Evolutionary conservation across 2,329 filamentous ascomycete genomes (phyloP).

Genomic region (Trichoderma guizhouense): DNA sequence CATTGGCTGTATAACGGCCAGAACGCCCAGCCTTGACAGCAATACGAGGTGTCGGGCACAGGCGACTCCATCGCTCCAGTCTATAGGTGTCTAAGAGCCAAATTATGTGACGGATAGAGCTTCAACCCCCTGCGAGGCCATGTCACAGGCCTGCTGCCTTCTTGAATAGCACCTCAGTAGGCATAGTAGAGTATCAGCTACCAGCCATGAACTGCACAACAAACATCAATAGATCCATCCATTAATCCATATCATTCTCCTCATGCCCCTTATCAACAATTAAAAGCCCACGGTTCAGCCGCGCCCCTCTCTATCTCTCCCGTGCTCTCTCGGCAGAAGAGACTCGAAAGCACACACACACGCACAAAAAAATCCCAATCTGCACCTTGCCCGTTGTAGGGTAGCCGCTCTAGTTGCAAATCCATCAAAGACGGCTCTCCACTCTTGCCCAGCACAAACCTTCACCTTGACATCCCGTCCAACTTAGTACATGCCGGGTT

Average conservation of each 20-base stretch:
- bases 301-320: neutral
- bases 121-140: neutral
- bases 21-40: neutral
- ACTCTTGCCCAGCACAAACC: conserved; percentile 16
- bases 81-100: neutral
- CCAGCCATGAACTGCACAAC: neutral
- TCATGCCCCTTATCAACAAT: neutral
- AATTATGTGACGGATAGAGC: neutral
- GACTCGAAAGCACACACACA: neutral
- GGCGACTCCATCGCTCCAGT: neutral
- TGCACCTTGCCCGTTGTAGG: conserved; percentile 16
- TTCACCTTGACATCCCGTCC: conserved; percentile 16
- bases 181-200: neutral
- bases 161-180: neutral
- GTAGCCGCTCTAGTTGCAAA: conserved; percentile 3
- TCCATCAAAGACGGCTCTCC: conserved; percentile 5
- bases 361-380: neutral
- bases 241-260: neutral
- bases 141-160: neutral
- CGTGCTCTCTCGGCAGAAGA: neutral
- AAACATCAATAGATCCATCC: neutral
- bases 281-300: neutral
- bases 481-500: neutral
- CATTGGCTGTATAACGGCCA: neutral
- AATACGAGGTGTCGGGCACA: neutral